Percentiles rank a stretch among this genome's conserved stretches.
Conservation (phyloP, 148 eudicot species). For the Bassia scoparia region DNA sequence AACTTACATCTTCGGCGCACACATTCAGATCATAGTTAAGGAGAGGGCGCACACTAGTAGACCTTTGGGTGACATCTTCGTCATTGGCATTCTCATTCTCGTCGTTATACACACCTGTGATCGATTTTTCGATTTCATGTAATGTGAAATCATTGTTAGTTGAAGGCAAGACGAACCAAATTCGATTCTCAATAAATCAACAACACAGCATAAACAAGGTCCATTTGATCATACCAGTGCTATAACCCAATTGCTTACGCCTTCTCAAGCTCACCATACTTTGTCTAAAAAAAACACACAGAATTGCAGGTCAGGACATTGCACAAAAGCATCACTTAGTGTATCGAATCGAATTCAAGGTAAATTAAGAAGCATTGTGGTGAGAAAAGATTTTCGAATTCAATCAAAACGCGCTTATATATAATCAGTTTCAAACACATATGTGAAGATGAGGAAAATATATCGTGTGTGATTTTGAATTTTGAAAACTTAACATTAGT, state of each 20-base stretch:
- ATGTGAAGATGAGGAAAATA: too few relatives aligned
- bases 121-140: too few relatives aligned
- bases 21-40: constrained; percentile 40
- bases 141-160: background rate
- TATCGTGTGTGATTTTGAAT: too few relatives aligned
- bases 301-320: background rate
- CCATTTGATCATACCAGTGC: constrained; percentile 24
- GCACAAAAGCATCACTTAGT: background rate
- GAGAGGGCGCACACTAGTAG: constrained; percentile 49
- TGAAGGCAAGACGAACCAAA: background rate
- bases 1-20: constrained; percentile 40
- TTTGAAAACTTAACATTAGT: too few relatives aligned
- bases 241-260: constrained; percentile 42
- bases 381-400: too few relatives aligned
- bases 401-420: too few relatives aligned
- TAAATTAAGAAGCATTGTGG: too few relatives aligned
- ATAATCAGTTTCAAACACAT: too few relatives aligned
- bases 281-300: constrained; percentile 15
- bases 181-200: background rate
- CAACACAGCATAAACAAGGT: background rate
- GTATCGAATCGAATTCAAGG: too few relatives aligned
- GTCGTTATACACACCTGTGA: constrained; percentile 47
- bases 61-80: constrained; percentile 28
- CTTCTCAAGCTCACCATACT: constrained; percentile 51
- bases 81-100: constrained; percentile 36